These are phyloP conservation scores for Trichoderma oligosporum DNA, from an alignment of 2,329 filamentous ascomycete genomes.

Conservation along the genomic window DNA sequence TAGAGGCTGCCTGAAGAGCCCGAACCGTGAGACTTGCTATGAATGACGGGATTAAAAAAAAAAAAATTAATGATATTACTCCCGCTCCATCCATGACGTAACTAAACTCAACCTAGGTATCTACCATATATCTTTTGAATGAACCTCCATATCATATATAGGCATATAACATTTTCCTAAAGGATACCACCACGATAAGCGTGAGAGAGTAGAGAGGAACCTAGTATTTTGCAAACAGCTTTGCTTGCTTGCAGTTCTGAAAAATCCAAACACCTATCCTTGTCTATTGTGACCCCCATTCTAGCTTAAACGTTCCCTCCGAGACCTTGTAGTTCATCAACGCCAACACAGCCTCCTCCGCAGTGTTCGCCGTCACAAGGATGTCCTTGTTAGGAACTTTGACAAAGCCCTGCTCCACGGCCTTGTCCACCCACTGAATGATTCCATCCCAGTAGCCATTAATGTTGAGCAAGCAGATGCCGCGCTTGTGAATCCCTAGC, in stretches of 20 bases:
- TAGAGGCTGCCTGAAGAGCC: conserved; percentile 31
- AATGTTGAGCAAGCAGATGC: conserved; percentile 80
- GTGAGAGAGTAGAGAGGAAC: background rate
- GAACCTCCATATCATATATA: conserved; percentile 3
- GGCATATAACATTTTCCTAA: too few species aligned
- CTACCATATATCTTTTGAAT: background rate
- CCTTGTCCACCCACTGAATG: conserved; percentile 73
- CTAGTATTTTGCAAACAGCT: background rate
- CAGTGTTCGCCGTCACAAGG: conserved; percentile 68
- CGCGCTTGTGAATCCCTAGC: conserved; percentile 79
- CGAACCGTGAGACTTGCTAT: conserved; percentile 9
- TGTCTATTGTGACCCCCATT: conserved; percentile 68
- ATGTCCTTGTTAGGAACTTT: conserved; percentile 67
- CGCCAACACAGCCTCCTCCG: conserved; percentile 67
- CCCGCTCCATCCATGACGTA: conserved; percentile 14
- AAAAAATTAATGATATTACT: conserved; percentile 18
- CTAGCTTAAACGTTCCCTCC: conserved; percentile 70
- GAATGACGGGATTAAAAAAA: conserved; percentile 15
- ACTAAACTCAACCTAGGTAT: conserved; percentile 8
- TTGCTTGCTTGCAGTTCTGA: background rate
- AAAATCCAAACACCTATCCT: background rate
- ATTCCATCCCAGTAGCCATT: conserved; percentile 91
- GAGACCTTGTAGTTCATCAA: conserved; percentile 73
- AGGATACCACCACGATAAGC: background rate
- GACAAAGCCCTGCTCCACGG: conserved; percentile 75